Conservation (phyloP, 2,329 filamentous ascomycete species). For the Venturia oleaginea region DNA sequence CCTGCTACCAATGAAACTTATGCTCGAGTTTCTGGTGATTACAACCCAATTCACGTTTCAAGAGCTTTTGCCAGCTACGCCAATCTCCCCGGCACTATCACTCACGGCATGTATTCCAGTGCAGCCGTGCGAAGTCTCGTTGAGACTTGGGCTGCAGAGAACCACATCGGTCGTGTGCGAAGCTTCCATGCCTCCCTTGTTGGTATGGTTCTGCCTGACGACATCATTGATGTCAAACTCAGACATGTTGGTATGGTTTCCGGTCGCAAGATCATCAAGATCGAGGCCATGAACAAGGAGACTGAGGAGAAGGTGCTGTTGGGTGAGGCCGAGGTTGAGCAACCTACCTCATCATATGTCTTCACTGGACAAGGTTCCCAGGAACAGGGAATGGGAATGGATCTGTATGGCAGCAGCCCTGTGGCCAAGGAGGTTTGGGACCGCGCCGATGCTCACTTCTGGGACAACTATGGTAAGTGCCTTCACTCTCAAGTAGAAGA, state of each 20-base stretch:
- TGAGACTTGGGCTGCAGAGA: slow-evolving; percentile 98
- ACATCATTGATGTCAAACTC: slow-evolving; percentile 87
- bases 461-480: slow-evolving; percentile 88
- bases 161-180: slow-evolving; percentile 92
- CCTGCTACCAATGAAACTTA: slow-evolving; percentile 97
- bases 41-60: slow-evolving; percentile 97
- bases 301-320: slow-evolving; percentile 93
- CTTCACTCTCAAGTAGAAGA: neutral
- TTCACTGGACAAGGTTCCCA: slow-evolving; percentile 98
- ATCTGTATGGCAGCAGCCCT: slow-evolving; percentile 84
- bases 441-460: slow-evolving; percentile 84
- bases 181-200: slow-evolving; percentile 95
- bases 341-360: slow-evolving; percentile 91
- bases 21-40: slow-evolving; percentile 93
- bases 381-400: slow-evolving; percentile 99
- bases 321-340: slow-evolving; percentile 94
- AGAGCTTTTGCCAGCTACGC: slow-evolving; percentile 94
- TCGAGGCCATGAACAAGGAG: slow-evolving; percentile 91
- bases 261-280: slow-evolving; percentile 98
- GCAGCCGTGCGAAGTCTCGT: slow-evolving; percentile 91
- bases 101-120: slow-evolving; percentile 98
- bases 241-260: slow-evolving; percentile 97
- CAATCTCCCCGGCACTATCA: slow-evolving; percentile 92
- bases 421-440: slow-evolving; percentile 97
- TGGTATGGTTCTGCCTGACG: slow-evolving; percentile 98